Conservation (phyloP, 2,329 filamentous ascomycete species). For the Xylariomycetidae sp. region DNA sequence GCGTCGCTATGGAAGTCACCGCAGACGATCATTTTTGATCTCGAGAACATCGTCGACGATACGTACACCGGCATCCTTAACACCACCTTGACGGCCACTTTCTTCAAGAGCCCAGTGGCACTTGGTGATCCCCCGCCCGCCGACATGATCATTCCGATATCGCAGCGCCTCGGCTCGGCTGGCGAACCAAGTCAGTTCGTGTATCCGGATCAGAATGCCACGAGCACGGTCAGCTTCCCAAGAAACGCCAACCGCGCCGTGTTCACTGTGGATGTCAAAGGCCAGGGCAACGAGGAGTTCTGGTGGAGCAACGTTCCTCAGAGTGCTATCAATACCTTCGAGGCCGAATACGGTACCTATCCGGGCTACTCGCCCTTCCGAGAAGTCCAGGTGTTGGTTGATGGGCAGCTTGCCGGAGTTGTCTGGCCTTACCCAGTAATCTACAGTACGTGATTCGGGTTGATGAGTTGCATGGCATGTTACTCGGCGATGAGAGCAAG, state of each 20-base stretch:
- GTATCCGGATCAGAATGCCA: slow-evolving; percentile 57
- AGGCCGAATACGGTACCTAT: slow-evolving; percentile 46
- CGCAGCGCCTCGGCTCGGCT: slow-evolving; percentile 42
- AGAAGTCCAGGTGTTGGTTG: slow-evolving; percentile 71
- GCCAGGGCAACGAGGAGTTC: slow-evolving; percentile 72
- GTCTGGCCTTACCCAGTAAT: slow-evolving; percentile 78
- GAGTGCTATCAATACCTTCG: slow-evolving; percentile 54
- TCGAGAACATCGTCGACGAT: slow-evolving; percentile 65
- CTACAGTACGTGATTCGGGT: too few species aligned
- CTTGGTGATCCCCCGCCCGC: slow-evolving; percentile 42
- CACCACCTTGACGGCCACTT: slow-evolving; percentile 67
- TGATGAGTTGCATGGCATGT: too few species aligned
- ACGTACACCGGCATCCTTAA: slow-evolving; percentile 70
- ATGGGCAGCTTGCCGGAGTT: slow-evolving; percentile 65
- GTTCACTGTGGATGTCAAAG: slow-evolving; percentile 70
- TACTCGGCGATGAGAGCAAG: too few species aligned
- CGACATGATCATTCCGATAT: slow-evolving; percentile 63
- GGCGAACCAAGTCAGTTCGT: slow-evolving; percentile 60
- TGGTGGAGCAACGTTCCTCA: slow-evolving; percentile 77
- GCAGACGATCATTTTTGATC: slow-evolving; percentile 74
- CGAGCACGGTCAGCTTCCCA: slow-evolving; percentile 56
- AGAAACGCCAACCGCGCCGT: slow-evolving; percentile 62
- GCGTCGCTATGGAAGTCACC: slow-evolving; percentile 59
- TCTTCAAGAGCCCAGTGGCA: slow-evolving; percentile 45
- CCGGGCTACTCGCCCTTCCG: slow-evolving; percentile 68